These are phyloP conservation scores for Phaeoacremonium minimum DNA, from an alignment of 2,329 filamentous ascomycete genomes.

Conservation along the genomic window DNA sequence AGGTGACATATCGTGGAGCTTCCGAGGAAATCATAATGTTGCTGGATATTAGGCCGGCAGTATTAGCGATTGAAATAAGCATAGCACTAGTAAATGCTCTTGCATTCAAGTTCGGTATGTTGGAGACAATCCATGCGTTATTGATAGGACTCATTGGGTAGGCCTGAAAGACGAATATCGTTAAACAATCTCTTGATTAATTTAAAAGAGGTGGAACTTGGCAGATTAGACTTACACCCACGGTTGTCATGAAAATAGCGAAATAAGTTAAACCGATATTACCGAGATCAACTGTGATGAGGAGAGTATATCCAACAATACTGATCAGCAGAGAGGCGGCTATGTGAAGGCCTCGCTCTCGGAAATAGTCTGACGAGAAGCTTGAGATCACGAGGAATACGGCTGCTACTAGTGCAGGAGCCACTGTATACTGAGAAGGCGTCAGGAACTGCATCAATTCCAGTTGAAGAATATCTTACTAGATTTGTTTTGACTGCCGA, in stretches of 20 bases:
- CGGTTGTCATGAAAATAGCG: conserved; percentile 7
- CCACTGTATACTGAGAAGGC: conserved; percentile 1
- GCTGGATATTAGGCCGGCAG: conserved; percentile 4
- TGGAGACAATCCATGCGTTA: conserved; percentile 4
- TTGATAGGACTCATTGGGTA: conserved; percentile 5
- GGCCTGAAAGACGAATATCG: too few species aligned
- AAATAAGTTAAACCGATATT: conserved; percentile 5
- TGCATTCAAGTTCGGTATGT: conserved; percentile 7
- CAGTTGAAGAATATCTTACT: too few species aligned
- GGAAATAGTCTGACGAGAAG: neutral
- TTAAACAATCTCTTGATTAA: too few species aligned
- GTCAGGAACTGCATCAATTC: too few species aligned
- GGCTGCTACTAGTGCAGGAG: conserved; percentile 3
- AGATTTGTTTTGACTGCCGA: conserved; percentile 7
- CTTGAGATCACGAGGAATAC: conserved; percentile 2
- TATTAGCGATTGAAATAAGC: conserved; percentile 3
- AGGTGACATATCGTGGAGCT: conserved; percentile 6
- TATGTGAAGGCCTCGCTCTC: conserved; percentile 4
- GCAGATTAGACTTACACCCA: conserved; percentile 8
- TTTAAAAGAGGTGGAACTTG: too few species aligned
- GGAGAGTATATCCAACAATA: conserved; percentile 5
- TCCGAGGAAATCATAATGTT: conserved; percentile 5
- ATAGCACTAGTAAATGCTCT: conserved; percentile 3
- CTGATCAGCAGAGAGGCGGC: conserved; percentile 3
- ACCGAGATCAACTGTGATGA: neutral